Percentiles rank a stretch among this genome's conserved stretches.
Evolutionary conservation across 177 flowering plant genomes (phyloP).

Genomic region (Viscum album): DNA sequence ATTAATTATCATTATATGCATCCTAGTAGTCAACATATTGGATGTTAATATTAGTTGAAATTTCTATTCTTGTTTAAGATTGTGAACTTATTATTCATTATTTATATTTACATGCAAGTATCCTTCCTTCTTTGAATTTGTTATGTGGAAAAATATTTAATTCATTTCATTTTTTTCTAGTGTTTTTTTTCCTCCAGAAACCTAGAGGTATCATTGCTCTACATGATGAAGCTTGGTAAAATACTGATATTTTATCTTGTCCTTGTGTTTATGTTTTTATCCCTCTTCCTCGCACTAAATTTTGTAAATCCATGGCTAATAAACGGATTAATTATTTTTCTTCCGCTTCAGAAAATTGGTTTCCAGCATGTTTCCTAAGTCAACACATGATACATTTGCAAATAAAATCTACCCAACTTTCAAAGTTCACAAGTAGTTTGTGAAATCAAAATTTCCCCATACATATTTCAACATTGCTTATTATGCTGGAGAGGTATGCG

Average conservation of each 20-base stretch:
- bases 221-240: conserved; percentile 75
- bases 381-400: conserved; percentile 42
- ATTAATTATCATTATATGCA: too few relatives aligned
- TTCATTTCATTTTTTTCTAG: too few relatives aligned
- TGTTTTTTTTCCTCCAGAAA: conserved; percentile 33
- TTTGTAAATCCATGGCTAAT: not conserved
- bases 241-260: not conserved
- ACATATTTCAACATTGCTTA: conserved; percentile 39
- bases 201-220: conserved; percentile 70
- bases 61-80: too few relatives aligned
- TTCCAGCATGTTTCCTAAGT: conserved; percentile 47
- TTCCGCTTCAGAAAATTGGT: not conserved
- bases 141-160: too few relatives aligned
- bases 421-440: conserved; percentile 33
- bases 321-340: too few relatives aligned
- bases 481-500: conserved; percentile 46
- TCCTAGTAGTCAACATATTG: too few relatives aligned
- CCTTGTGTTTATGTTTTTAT: not conserved
- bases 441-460: conserved; percentile 43
- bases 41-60: too few relatives aligned
- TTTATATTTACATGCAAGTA: too few relatives aligned
- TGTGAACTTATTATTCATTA: too few relatives aligned
- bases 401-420: conserved; percentile 42
- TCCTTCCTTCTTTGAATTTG: too few relatives aligned
- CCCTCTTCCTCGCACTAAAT: too few relatives aligned